Percentiles rank a stretch among this genome's conserved stretches.
Conservation (phyloP, 306 rosid species). For the Canavalia gladiata region DNA sequence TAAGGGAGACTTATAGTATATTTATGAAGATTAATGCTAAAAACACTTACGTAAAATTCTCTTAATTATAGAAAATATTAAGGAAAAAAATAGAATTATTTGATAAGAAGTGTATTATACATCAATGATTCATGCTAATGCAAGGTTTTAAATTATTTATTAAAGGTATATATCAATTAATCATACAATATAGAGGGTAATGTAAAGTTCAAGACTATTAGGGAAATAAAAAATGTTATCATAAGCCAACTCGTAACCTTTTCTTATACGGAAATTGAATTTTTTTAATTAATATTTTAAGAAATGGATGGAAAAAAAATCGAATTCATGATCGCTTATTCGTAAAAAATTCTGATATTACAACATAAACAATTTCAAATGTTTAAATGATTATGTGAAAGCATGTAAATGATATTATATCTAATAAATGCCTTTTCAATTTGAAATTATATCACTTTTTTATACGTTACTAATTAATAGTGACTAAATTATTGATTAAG, state of each 20-base stretch:
- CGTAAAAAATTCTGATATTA: too few relatives aligned
- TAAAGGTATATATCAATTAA: background rate
- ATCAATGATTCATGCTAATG: background rate
- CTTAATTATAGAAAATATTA: background rate
- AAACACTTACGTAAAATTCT: background rate
- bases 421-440: background rate
- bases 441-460: background rate
- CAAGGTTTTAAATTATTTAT: background rate
- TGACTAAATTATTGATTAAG: background rate
- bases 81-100: background rate
- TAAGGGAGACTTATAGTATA: background rate
- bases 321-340: too few relatives aligned
- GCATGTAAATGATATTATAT: too few relatives aligned
- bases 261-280: too few relatives aligned
- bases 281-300: too few relatives aligned
- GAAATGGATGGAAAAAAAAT: too few relatives aligned
- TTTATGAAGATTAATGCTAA: conserved; percentile 24
- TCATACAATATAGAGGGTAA: background rate
- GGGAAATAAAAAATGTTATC: conserved; percentile 14
- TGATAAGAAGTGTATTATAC: background rate
- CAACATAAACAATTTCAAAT: too few relatives aligned
- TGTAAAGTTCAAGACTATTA: background rate
- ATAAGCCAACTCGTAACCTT: background rate
- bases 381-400: too few relatives aligned
- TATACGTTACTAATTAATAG: background rate